A percentile compares a stretch with the other conserved stretches of the same genome.
Conservation (phyloP, 2,329 filamentous ascomycete genomes). For the Alternaria brassicae region DNA sequence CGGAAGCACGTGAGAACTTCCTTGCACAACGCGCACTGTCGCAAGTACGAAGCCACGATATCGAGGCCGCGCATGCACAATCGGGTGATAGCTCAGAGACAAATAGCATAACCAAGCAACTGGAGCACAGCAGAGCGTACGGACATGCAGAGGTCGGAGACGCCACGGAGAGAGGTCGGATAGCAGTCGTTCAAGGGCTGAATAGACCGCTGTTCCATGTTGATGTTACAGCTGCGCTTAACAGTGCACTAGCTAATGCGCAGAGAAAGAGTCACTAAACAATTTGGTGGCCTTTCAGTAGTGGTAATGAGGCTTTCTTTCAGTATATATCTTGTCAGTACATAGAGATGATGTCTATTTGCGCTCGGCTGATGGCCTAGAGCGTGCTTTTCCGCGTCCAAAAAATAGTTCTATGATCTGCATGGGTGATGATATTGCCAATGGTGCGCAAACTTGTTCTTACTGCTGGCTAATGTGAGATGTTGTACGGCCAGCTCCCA, state of each 20-base stretch:
- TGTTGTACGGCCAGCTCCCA: background rate
- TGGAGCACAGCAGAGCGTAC: slow-evolving; percentile 44
- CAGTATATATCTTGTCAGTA: background rate
- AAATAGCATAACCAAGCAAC: slow-evolving; percentile 43
- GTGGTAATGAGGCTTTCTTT: background rate
- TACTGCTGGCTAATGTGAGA: background rate
- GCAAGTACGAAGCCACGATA: slow-evolving; percentile 59
- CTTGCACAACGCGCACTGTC: slow-evolving; percentile 26
- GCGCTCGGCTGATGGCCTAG: slow-evolving; percentile 1
- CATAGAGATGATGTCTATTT: slow-evolving; percentile 2
- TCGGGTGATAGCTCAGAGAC: slow-evolving; percentile 27
- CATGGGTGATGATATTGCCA: background rate
- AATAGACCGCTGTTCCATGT: slow-evolving; percentile 96
- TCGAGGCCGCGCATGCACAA: slow-evolving; percentile 27
- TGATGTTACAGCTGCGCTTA: slow-evolving; percentile 88
- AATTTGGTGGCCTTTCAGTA: background rate
- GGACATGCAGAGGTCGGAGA: slow-evolving; percentile 40
- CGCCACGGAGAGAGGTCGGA: slow-evolving; percentile 38
- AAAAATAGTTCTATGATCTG: background rate
- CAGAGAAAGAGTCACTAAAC: slow-evolving; percentile 46
- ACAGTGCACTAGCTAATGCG: slow-evolving; percentile 85
- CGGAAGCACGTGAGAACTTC: slow-evolving; percentile 71
- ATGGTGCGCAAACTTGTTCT: background rate
- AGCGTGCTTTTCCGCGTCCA: background rate
- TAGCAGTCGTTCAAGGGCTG: slow-evolving; percentile 76